A percentile compares a stretch with the other conserved stretches of the same genome.
Conservation (phyloP, 2,329 filamentous ascomycete species). For the Fusarium heterosporum region DNA sequence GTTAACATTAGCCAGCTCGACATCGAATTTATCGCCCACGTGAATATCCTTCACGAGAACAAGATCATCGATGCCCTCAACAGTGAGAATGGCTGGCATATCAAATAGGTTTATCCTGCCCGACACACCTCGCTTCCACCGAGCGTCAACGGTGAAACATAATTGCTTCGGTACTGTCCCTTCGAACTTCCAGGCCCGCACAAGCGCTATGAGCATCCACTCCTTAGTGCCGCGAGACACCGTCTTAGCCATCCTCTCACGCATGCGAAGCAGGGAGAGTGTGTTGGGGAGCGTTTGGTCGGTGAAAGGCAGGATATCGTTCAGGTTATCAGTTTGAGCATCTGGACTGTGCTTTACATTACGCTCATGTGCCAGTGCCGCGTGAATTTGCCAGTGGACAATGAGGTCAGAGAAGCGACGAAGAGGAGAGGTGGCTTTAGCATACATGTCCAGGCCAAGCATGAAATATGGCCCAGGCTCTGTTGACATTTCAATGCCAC, state of each 20-base stretch:
- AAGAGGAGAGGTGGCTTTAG: constrained; percentile 74
- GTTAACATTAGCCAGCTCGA: constrained; percentile 66
- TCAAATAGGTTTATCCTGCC: constrained; percentile 66
- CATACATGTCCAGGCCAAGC: constrained; percentile 70
- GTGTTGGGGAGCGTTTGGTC: constrained; percentile 56
- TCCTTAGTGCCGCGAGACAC: constrained; percentile 60
- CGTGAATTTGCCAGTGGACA: constrained; percentile 75
- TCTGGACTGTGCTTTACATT: constrained; percentile 46
- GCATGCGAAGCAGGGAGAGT: constrained; percentile 63
- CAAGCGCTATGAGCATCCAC: constrained; percentile 70
- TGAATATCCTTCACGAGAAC: constrained; percentile 57
- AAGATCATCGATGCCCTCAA: constrained; percentile 54
- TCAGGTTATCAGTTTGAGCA: constrained; percentile 45
- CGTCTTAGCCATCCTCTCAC: constrained; percentile 62
- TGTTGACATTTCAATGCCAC: constrained; percentile 65
- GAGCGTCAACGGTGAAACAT: constrained; percentile 59
- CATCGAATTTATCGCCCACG: constrained; percentile 66
- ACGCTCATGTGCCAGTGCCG: constrained; percentile 63
- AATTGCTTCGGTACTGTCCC: constrained; percentile 61
- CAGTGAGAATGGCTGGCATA: constrained; percentile 56
- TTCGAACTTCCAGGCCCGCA: constrained; percentile 70
- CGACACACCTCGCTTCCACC: constrained; percentile 51
- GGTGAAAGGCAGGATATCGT: constrained; percentile 61
- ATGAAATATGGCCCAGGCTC: constrained; percentile 66
- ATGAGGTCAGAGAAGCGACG: constrained; percentile 72